These are phyloP conservation scores for Thelonectria discophora DNA, from an alignment of 2,329 filamentous ascomycete species.

Conservation along the genomic window DNA sequence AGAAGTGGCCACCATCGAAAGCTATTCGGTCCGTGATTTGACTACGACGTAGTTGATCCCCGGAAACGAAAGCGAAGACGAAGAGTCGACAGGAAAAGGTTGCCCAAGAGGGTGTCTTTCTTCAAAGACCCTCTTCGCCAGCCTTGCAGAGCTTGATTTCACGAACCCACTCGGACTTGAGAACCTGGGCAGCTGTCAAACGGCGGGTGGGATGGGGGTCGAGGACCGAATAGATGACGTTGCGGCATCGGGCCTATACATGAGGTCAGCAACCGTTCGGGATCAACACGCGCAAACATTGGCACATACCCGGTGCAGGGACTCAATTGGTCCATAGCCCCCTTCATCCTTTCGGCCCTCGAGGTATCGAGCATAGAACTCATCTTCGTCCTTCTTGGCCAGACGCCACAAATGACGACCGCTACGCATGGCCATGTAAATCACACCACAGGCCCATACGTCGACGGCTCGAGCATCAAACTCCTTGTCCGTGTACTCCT, in stretches of 20 bases:
- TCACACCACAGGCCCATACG: constrained; percentile 97
- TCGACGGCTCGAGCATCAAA: constrained; percentile 98
- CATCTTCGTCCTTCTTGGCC: constrained; percentile 96
- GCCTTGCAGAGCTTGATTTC: constrained; percentile 98
- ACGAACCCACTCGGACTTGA: constrained; percentile 98
- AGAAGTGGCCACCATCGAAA: constrained; percentile 32
- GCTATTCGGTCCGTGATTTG: constrained; percentile 4
- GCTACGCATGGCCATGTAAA: constrained; percentile 99
- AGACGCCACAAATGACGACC: constrained; percentile 95
- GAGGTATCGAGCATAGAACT: constrained; percentile 95
- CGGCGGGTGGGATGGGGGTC: constrained; percentile 93
- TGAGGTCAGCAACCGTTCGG: constrained; percentile 24
- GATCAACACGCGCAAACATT: background rate
- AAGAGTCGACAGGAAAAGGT: background rate
- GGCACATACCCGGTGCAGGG: constrained; percentile 83
- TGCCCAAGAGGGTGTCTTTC: background rate
- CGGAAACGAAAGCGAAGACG: background rate
- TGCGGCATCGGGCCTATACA: constrained; percentile 87
- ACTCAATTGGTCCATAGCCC: constrained; percentile 96
- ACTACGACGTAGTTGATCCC: background rate
- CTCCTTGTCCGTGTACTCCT: constrained; percentile 94
- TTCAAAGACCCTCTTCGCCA: constrained; percentile 89
- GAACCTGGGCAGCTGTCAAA: constrained; percentile 93
- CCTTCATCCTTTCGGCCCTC: constrained; percentile 93
- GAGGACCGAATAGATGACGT: constrained; percentile 98